phyloP scores from a whole-genome alignment of 2,329 filamentous ascomycete genomes.

The Venturia effusa region DNA sequence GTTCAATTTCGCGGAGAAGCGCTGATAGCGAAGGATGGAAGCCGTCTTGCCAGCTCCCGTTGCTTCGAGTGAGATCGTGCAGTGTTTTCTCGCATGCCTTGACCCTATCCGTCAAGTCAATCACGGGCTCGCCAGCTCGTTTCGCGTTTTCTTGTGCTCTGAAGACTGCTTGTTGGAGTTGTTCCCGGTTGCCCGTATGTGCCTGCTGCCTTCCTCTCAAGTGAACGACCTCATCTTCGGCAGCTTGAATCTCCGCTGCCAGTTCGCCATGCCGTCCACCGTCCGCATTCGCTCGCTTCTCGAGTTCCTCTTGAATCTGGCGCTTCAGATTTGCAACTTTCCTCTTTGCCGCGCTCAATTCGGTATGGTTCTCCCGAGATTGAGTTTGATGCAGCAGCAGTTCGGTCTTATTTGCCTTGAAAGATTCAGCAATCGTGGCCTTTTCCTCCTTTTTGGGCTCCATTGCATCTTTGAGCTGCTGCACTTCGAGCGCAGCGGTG shows the following conservation, averaged over 20 bases:
- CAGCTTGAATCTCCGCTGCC: conserved; percentile 46
- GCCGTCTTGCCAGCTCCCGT: conserved; percentile 2
- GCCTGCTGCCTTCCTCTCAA: conserved; percentile 32
- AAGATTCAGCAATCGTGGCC: conserved; percentile 35
- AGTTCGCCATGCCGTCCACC: conserved; percentile 59
- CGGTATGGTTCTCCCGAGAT: conserved; percentile 32
- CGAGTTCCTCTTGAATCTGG: conserved; percentile 38
- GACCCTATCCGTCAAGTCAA: neutral
- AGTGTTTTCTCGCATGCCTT: neutral
- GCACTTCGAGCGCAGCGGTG: neutral
- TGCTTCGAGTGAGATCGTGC: neutral
- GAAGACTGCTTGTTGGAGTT: conserved; percentile 23
- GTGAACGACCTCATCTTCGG: conserved; percentile 39
- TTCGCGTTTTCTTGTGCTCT: neutral
- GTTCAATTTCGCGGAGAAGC: conserved; percentile 44
- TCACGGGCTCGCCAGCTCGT: neutral
- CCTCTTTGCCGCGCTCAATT: conserved; percentile 33
- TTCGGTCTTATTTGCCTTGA: conserved; percentile 27
- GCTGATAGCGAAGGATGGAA: neutral
- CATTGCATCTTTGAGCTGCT: conserved; percentile 2
- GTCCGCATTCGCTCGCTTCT: conserved; percentile 33
- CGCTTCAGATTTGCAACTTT: conserved; percentile 21
- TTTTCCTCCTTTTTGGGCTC: conserved; percentile 1
- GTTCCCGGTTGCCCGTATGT: conserved; percentile 27
- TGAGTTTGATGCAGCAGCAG: neutral